Conservation (phyloP, 176 grass and related monocot genomes). For the Carex parvula region DNA sequence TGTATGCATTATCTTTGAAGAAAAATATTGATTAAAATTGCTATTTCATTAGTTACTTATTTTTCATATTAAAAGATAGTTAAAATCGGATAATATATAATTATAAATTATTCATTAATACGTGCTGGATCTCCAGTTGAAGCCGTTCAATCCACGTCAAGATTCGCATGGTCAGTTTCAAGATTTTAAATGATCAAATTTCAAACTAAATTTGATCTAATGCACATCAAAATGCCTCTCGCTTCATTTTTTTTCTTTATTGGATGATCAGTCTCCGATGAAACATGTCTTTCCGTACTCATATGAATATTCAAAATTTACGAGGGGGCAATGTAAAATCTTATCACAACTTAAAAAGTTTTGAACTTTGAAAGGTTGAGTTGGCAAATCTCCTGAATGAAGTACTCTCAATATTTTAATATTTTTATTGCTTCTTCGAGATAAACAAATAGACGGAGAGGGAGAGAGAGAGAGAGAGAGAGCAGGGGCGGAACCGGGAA, state of each 20-base stretch:
- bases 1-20: no score
- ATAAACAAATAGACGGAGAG: no score
- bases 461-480: not conserved
- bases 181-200: no score
- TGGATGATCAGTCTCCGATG: not conserved
- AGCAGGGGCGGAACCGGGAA: slow-evolving; percentile 12
- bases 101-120: not conserved
- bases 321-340: not conserved
- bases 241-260: not conserved
- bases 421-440: not conserved
- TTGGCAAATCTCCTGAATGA: not conserved
- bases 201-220: no score
- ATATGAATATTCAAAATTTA: not conserved
- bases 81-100: not conserved
- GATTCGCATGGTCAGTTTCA: no score
- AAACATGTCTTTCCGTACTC: not conserved
- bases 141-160: no score
- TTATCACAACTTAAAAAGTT: not conserved
- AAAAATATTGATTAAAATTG: no score
- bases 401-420: not conserved
- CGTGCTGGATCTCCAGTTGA: not conserved
- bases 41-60: no score
- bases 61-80: no score
- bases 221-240: no score
- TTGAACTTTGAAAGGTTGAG: not conserved